Conservation (phyloP, 345 rosid species). For the Citrus cavaleriei region DNA sequence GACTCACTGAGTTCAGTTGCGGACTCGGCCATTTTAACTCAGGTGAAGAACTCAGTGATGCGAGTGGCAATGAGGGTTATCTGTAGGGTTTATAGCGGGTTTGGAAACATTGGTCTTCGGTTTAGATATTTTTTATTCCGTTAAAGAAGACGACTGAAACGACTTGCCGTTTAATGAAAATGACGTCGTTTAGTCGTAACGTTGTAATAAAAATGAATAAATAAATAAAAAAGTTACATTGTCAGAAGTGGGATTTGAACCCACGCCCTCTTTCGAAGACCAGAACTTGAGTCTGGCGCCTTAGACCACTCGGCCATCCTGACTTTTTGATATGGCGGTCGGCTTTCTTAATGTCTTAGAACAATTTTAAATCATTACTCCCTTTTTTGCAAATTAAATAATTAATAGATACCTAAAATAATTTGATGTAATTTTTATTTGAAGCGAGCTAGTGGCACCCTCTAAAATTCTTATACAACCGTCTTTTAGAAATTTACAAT, state of each 20-base stretch:
- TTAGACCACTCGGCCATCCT: slow-evolving; percentile 89
- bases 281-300: slow-evolving; percentile 89
- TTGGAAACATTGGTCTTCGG: neutral
- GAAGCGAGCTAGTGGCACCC: too few relatives aligned
- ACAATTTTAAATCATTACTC: too few relatives aligned
- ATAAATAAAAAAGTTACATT: too few relatives aligned
- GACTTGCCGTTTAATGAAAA: neutral
- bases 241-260: slow-evolving; percentile 18
- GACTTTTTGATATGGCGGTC: slow-evolving; percentile 13
- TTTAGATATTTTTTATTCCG: neutral
- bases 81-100: neutral
- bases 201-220: too few relatives aligned
- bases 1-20: slow-evolving; percentile 3
- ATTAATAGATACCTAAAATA: too few relatives aligned
- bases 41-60: neutral
- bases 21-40: slow-evolving; percentile 17
- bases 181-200: neutral
- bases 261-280: slow-evolving; percentile 46
- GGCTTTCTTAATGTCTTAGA: fast-evolving
- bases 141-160: neutral
- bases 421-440: too few relatives aligned
- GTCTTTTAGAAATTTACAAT: too few relatives aligned
- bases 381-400: too few relatives aligned
- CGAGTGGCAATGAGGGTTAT: neutral
- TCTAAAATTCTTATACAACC: too few relatives aligned